A percentile compares a stretch with the other conserved stretches of the same genome.
These are phyloP conservation scores for Penicillium parvum DNA, from an alignment of 495 filamentous ascomycete species.

Conservation along the genomic window DNA sequence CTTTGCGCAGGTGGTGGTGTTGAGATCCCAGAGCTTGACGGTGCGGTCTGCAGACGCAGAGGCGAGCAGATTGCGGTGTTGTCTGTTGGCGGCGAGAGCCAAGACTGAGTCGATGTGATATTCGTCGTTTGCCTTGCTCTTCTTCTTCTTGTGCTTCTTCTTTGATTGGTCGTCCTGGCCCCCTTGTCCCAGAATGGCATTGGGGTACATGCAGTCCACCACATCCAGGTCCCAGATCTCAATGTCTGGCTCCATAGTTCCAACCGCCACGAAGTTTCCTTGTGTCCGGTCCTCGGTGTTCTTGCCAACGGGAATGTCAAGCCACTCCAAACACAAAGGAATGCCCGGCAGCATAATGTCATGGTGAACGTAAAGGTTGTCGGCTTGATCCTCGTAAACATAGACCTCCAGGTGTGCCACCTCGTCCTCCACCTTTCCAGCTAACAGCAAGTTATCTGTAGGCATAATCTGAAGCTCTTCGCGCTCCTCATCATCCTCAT, in stretches of 20 bases:
- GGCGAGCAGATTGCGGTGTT: constrained; percentile 91
- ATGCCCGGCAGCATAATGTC: constrained; percentile 99
- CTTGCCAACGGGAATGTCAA: constrained; percentile 81
- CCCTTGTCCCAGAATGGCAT: constrained; percentile 90
- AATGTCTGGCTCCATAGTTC: constrained; percentile 97
- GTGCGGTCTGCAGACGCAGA: constrained; percentile 95
- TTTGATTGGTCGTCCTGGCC: constrained; percentile 45
- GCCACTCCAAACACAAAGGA: constrained; percentile 92
- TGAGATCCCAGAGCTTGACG: constrained; percentile 95
- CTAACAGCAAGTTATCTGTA: constrained; percentile 86
- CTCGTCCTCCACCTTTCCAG: constrained; percentile 93
- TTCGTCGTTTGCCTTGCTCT: constrained; percentile 78
- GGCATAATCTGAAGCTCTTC: constrained; percentile 92
- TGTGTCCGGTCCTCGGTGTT: constrained; percentile 46
- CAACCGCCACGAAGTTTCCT: constrained; percentile 89
- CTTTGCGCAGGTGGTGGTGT: constrained; percentile 85
- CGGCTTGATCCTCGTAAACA: constrained; percentile 89
- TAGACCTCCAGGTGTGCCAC: constrained; percentile 95
- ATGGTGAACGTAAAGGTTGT: constrained; percentile 98
- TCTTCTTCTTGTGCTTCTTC: constrained; percentile 77
- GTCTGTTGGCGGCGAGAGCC: constrained; percentile 83
- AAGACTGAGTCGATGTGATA: constrained; percentile 95
- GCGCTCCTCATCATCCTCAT: constrained; percentile 80
- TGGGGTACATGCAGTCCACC: constrained; percentile 95
- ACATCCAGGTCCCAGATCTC: constrained; percentile 97